Conservation (phyloP, 2,329 filamentous ascomycete genomes). For the Fusarium sp. region DNA sequence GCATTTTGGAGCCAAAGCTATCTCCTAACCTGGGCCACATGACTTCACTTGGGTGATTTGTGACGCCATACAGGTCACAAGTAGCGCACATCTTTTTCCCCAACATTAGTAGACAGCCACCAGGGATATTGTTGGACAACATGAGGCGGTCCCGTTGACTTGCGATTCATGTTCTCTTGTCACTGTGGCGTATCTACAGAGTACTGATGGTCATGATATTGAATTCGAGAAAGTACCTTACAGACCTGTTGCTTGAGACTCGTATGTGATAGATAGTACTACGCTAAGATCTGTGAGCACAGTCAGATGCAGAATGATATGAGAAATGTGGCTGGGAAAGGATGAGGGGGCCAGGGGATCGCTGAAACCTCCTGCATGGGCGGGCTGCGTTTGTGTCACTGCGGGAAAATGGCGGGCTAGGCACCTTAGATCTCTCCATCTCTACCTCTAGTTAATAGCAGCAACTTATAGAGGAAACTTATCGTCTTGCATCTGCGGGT, state of each 20-base stretch:
- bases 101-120: constrained; percentile 25
- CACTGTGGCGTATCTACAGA: no score
- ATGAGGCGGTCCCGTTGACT: constrained; percentile 1
- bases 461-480: constrained; percentile 21
- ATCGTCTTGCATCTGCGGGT: constrained; percentile 31
- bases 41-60: constrained; percentile 48
- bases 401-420: constrained; percentile 27
- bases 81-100: constrained; percentile 32
- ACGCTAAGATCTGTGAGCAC: constrained; percentile 4
- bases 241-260: no score
- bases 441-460: background rate
- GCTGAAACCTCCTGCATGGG: constrained; percentile 7
- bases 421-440: constrained; percentile 22
- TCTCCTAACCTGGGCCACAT: constrained; percentile 38
- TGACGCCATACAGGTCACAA: constrained; percentile 50
- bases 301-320: constrained; percentile 33
- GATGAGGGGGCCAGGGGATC: constrained; percentile 23
- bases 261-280: no score
- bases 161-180: no score
- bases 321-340: constrained; percentile 30
- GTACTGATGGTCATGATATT: background rate
- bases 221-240: background rate
- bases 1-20: constrained; percentile 24
- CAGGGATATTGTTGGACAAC: constrained; percentile 34
- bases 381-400: constrained; percentile 39